Percentiles rank a stretch among this genome's conserved stretches.
Conservation (phyloP, 2,329 filamentous ascomycete genomes). For the Simplicillium aogashimaense region DNA sequence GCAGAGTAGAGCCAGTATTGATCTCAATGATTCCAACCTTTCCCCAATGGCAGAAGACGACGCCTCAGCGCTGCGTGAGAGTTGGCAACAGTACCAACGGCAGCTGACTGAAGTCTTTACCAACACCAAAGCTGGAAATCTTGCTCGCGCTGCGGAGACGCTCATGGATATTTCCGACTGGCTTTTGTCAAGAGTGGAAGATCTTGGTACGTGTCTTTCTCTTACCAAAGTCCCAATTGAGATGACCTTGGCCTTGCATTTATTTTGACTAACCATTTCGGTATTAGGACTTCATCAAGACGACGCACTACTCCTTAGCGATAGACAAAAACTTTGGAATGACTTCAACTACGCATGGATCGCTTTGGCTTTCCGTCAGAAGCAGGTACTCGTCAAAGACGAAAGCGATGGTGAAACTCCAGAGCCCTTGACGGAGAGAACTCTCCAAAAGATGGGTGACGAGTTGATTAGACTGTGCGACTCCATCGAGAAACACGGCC, state of each 20-base stretch:
- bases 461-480: constrained; percentile 79
- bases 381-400: constrained; percentile 58
- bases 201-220: constrained; percentile 36
- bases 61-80: constrained; percentile 51
- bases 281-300: constrained; percentile 69
- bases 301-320: constrained; percentile 62
- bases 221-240: too few species aligned
- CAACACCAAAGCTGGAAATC: constrained; percentile 46
- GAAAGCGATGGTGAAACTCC: constrained; percentile 42
- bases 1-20: constrained; percentile 23
- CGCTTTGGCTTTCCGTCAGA: constrained; percentile 71
- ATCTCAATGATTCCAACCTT: constrained; percentile 25
- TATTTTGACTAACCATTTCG: neutral
- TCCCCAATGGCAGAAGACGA: constrained; percentile 27
- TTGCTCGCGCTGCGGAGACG: constrained; percentile 41
- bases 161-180: constrained; percentile 43
- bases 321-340: constrained; percentile 79
- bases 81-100: constrained; percentile 55
- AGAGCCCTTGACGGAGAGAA: constrained; percentile 53
- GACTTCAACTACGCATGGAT: constrained; percentile 95
- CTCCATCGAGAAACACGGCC: constrained; percentile 76
- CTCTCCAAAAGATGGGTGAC: constrained; percentile 69
- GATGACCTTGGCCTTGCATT: constrained; percentile 1
- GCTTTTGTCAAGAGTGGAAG: constrained; percentile 44
- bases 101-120: constrained; percentile 61